Evolutionary conservation across 2,329 filamentous ascomycete genomes (phyloP), one percentile per base, ranked within the genome.

Genomic region (Neopestalotiopsis rosae): DNA sequence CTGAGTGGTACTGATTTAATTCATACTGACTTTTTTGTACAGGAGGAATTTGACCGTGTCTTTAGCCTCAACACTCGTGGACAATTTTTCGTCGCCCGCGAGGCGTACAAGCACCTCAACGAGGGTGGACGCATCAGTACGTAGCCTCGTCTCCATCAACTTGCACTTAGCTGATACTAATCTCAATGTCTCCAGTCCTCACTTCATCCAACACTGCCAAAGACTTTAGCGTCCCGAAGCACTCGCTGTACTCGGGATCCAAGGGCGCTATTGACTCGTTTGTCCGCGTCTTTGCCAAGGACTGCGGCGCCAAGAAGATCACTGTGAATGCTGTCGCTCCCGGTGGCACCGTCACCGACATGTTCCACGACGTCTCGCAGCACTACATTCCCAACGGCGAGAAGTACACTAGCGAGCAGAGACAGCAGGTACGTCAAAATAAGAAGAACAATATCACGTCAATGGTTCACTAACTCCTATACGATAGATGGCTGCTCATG

Each of bases 51-150:
- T 78, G 88, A 90, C 77, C 86, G 89, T 69, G 87, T 89, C 61
- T 89, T 90, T 81, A 86, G 84, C 80, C 78, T 89, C 73, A 90
- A 90, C 78, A 83, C 88, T 2, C 80, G 86, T 20, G 88, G 87
- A 12, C 88, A 89, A 77, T 90, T 89, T 81, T 90, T 90, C 77
- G 87, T 90, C 49, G 88, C 87, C 5, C 87, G 89, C 74, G 86
- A 88, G 59, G 89, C 89, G 28, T 90, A 88, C 83, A 86, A 87
- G 78, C 81, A 89, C 76, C 84, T 91, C 52, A 86, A 88, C 78
- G 80, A 88, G 65, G 87, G 88, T 68, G 89, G 89, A 24, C 83
- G 89, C 14, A 82, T 91, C 62, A 87, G 42, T 49, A 49, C 14
- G 42, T 5, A 49, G 42, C n/a, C 42, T n/a, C 5, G 1, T n/a